phyloP scores from a whole-genome alignment of 75 land plant species.

The Selaginella tamariscina region DNA sequence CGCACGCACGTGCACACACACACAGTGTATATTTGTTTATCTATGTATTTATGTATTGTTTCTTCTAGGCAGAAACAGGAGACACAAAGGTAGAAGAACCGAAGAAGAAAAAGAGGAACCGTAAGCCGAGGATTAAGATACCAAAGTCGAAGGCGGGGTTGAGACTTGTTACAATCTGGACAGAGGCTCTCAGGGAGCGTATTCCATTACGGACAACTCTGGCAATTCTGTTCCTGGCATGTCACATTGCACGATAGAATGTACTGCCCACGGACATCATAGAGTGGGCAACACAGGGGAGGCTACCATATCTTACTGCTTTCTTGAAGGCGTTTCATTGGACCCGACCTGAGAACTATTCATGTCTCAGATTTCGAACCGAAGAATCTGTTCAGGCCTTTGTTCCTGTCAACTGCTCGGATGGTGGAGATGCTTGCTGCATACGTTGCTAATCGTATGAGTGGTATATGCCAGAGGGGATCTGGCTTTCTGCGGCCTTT shows the following conservation, averaged over 20 bases:
- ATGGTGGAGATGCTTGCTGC: conserved; percentile 55
- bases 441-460: conserved; percentile 50
- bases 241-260: conserved; percentile 62
- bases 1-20: too few relatives aligned
- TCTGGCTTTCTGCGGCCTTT: conserved; percentile 52
- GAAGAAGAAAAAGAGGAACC: neutral
- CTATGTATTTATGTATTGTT: neutral
- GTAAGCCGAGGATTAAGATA: neutral
- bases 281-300: conserved; percentile 64
- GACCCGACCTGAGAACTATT: neutral
- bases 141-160: neutral
- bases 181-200: conserved; percentile 32
- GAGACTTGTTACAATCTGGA: conserved; percentile 24
- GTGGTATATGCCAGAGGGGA: conserved; percentile 71
- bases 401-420: conserved; percentile 25
- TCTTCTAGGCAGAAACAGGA: conserved; percentile 1
- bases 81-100: neutral
- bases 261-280: conserved; percentile 69
- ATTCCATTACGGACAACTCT: conserved; percentile 52
- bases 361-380: neutral
- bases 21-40: too few relatives aligned
- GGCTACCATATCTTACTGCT: conserved; percentile 64
- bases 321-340: conserved; percentile 30
- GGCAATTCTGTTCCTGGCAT: conserved; percentile 55
- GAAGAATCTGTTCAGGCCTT: conserved; percentile 63